phyloP scores from a whole-genome alignment of 768 basidiomycete species.

The Podaxis rugospora region DNA sequence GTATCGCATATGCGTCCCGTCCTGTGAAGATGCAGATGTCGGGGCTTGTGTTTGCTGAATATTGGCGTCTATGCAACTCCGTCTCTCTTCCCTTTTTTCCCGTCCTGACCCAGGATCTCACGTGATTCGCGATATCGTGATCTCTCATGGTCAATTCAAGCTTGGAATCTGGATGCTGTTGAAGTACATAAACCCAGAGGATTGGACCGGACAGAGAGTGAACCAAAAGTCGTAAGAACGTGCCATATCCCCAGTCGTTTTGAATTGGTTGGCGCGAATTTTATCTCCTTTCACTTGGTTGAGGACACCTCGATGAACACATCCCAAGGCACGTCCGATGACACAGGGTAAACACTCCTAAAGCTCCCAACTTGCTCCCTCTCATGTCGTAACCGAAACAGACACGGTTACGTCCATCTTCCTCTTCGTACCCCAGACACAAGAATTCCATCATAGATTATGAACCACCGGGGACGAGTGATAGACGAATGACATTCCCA shows the following conservation, averaged over 20 bases:
- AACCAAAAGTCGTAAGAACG: too few relatives aligned
- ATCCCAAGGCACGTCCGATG: not conserved
- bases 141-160: too few relatives aligned
- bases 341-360: not conserved
- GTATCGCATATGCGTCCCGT: slow-evolving; percentile 6
- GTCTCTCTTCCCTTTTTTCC: not conserved
- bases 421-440: not conserved
- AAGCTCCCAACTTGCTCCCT: not conserved
- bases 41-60: not conserved
- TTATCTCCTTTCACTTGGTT: too few relatives aligned
- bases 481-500: not conserved
- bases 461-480: not conserved
- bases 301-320: not conserved
- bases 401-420: not conserved
- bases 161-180: too few relatives aligned
- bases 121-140: not conserved
- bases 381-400: not conserved
- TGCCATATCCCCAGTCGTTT: too few relatives aligned
- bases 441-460: not conserved
- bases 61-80: not conserved
- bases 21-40: not conserved
- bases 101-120: not conserved
- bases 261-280: too few relatives aligned
- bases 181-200: too few relatives aligned
- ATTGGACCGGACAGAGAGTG: too few relatives aligned